Base-by-base conservation (phyloP, 306 rosid genomes). In the Pyrus pyrifolia region DNA sequence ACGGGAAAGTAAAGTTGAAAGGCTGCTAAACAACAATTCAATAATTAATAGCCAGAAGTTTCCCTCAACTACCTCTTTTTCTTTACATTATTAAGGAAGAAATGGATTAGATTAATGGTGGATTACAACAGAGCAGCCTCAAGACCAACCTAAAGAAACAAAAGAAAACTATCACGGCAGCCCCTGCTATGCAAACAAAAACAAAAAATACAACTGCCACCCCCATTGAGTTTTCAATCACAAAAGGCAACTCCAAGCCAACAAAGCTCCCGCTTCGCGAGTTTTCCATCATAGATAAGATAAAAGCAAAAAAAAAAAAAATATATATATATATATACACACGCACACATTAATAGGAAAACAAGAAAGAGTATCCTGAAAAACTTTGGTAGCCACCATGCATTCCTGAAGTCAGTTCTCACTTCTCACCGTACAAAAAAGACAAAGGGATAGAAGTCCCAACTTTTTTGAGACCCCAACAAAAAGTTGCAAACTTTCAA, bases 331-430 rank as follows among this genome's bases (percentile, higher is more conserved):
- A 44, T 4, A 11, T 4, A 45, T 45, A 13, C 4, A 46, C 4
- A 46, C 4, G 12, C 13, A 13, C 1, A 46, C 14, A 46, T 66
- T 35, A 49, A 33, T 4, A 66, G 27, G 25, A 23, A 58, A 58
- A 72, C 25, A 58, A 72, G n/a, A 33, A 6, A 35, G 40, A 35
- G 40, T 35, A 35, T 40, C 76, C 25, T 3, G 52, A 61, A 83
- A 83, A 77, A 60, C 77, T 78, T 80, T 59, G 79, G 77, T 67
- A 21, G 68, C 53, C 79, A 74, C 45, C 70, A 66, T 63, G 86
- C 90, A 88, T 83, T 85, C 87, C 17, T 68, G 79, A 70, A 76
- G 81, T 84, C 79, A 75, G 83, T 81, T 74, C 84, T 81, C 64
- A 23, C 45, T 81, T 76, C 85, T 81, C 64, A 23, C 45, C 8